Percentiles rank a stretch among this genome's conserved stretches.
Conservation (phyloP, 345 rosid genomes). For the Kandelia obovata region DNA sequence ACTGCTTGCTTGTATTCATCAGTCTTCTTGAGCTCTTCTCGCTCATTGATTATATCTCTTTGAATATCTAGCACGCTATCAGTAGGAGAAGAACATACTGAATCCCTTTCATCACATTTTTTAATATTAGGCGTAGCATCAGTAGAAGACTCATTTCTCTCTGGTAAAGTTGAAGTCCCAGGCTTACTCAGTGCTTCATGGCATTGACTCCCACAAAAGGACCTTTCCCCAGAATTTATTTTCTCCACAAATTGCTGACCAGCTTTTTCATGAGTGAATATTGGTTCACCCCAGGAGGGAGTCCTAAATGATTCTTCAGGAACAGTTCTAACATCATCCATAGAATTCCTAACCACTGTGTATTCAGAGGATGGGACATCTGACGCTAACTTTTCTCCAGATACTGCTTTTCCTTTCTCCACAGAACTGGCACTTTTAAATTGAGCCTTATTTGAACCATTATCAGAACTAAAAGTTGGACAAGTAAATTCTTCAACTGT, state of each 20-base stretch:
- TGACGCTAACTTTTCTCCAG: constrained; percentile 2
- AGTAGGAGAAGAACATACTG: constrained; percentile 20
- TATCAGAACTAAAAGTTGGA: constrained; percentile 7
- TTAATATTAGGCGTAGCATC: constrained; percentile 22
- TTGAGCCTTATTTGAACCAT: constrained; percentile 21
- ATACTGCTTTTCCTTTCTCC: no score
- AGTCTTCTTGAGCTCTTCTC: constrained; percentile 82
- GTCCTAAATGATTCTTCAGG: no score
- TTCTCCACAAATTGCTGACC: constrained; percentile 5
- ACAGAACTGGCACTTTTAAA: neutral
- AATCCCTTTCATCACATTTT: constrained; percentile 8
- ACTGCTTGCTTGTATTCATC: constrained; percentile 72
- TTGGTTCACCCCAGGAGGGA: constrained; percentile 11
- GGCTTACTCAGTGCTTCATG: constrained; percentile 22
- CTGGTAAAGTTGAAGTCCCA: neutral
- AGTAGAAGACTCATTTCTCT: constrained; percentile 17
- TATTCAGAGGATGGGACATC: constrained; percentile 15
- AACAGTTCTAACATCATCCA: neutral
- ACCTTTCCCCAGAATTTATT: constrained; percentile 7
- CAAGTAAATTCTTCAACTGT: constrained; percentile 7
- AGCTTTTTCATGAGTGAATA: constrained; percentile 10
- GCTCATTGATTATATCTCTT: constrained; percentile 48
- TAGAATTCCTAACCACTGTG: constrained; percentile 16
- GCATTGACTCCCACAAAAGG: constrained; percentile 5
- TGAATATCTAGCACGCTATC: constrained; percentile 17